Evolutionary conservation across 495 filamentous ascomycete species (phyloP).

Genomic region (Podospora appendiculata): DNA sequence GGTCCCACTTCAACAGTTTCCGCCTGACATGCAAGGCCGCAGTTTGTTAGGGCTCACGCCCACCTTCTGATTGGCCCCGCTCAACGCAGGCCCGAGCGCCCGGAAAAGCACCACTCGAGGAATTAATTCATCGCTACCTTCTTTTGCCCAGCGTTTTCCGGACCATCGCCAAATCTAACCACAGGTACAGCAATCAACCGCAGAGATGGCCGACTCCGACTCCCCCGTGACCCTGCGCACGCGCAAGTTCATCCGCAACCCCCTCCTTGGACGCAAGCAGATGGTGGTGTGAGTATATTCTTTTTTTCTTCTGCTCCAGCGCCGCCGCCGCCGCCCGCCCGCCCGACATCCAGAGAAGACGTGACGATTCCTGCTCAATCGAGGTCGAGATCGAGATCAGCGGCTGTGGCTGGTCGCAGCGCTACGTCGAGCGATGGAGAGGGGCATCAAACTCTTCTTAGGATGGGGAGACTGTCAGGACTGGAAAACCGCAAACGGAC

Average conservation of each 20-base stretch:
- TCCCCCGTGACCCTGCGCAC: conserved; percentile 91
- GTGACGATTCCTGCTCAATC: neutral
- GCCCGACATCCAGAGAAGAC: neutral
- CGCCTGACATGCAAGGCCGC: conserved; percentile 12
- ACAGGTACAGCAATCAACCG: conserved; percentile 11
- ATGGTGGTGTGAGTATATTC: conserved; percentile 93
- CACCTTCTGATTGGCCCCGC: conserved; percentile 24
- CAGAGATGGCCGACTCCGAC: conserved; percentile 76
- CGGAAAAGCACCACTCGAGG: conserved; percentile 18
- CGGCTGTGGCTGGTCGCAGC: neutral
- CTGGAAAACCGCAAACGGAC: neutral
- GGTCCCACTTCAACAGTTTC: neutral
- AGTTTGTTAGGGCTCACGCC: conserved; percentile 23
- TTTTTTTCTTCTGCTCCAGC: neutral
- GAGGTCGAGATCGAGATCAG: neutral
- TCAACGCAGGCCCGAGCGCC: conserved; percentile 1
- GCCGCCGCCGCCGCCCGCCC: neutral
- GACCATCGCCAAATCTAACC: conserved; percentile 18
- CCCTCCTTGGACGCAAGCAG: conserved; percentile 96
- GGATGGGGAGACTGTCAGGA: neutral
- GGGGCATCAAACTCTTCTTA: neutral
- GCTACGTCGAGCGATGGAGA: neutral
- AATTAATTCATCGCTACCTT: conserved; percentile 17
- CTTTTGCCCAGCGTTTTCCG: neutral
- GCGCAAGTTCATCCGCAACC: conserved; percentile 99